These are phyloP conservation scores for Suillus sp. DNA, from an alignment of 768 basidiomycete genomes.

Conservation along the genomic window DNA sequence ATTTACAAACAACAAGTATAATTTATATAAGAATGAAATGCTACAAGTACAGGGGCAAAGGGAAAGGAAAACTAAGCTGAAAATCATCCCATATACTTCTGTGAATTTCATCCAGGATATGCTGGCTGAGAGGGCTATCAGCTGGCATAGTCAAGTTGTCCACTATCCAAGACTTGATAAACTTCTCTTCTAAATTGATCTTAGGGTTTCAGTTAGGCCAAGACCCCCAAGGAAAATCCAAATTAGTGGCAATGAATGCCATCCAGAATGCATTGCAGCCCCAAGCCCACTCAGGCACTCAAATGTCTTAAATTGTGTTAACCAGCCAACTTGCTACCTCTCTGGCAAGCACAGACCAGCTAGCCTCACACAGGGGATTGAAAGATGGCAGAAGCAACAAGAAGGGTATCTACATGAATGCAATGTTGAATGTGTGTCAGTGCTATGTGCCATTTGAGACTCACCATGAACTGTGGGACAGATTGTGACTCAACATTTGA, in stretches of 20 bases:
- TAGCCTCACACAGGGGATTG: not conserved
- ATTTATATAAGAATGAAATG: not conserved
- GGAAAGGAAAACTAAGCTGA: not conserved
- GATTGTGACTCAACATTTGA: not conserved
- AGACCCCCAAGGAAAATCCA: not conserved
- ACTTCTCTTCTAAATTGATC: conserved; percentile 1
- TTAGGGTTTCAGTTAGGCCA: conserved; percentile 5
- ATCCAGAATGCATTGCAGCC: conserved; percentile 10
- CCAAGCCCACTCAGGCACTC: conserved; percentile 10
- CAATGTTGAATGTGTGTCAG: not conserved
- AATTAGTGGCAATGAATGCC: conserved; percentile 5
- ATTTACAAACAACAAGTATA: not conserved
- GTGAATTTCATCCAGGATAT: not conserved
- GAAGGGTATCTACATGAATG: conserved; percentile 3
- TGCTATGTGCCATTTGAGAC: not conserved
- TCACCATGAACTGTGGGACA: not conserved
- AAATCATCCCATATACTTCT: conserved; percentile 1
- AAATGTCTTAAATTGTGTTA: conserved; percentile 66
- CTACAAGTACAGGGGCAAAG: not conserved
- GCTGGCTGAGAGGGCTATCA: not conserved
- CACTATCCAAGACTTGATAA: conserved; percentile 1
- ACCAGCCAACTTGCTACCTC: not conserved
- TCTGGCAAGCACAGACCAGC: not conserved
- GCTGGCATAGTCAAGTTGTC: not conserved
- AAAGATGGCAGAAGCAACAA: not conserved